Evolutionary conservation across 176 grass and related monocot species (phyloP).

Genomic region (Aegilops sharonensis): DNA sequence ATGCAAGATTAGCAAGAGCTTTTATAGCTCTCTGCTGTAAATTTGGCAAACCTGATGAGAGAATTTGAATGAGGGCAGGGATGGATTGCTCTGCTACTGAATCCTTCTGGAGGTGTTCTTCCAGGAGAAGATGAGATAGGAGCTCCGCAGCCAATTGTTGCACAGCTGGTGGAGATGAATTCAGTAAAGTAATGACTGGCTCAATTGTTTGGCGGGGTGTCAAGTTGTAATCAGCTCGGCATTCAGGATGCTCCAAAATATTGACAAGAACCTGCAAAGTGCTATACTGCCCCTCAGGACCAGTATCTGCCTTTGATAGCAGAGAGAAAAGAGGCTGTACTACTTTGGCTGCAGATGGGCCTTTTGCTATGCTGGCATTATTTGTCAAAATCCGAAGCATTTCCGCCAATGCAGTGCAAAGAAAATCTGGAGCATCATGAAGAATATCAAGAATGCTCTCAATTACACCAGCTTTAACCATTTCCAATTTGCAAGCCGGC

Average conservation of each 20-base stretch:
- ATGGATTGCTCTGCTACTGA: slow-evolving; percentile 87
- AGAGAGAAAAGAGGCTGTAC: slow-evolving; percentile 90
- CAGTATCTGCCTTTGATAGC: slow-evolving; percentile 75
- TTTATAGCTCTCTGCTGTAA: slow-evolving; percentile 98
- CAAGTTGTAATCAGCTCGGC: slow-evolving; percentile 85
- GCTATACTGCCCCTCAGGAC: slow-evolving; percentile 91
- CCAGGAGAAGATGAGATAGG: slow-evolving; percentile 94
- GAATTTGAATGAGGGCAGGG: slow-evolving; percentile 88
- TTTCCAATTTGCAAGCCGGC: slow-evolving; percentile 95
- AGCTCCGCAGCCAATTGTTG: slow-evolving; percentile 96
- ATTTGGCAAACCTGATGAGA: slow-evolving; percentile 82
- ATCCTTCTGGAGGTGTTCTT: slow-evolving; percentile 93
- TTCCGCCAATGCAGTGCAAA: slow-evolving; percentile 86
- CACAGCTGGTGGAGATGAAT: slow-evolving; percentile 88
- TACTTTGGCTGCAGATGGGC: slow-evolving; percentile 96
- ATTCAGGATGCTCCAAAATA: slow-evolving; percentile 97
- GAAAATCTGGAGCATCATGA: slow-evolving; percentile 93
- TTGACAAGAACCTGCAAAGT: slow-evolving; percentile 99
- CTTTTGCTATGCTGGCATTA: slow-evolving; percentile 93
- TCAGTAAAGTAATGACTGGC: slow-evolving; percentile 82
- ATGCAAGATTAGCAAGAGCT: slow-evolving; percentile 82
- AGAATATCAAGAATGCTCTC: slow-evolving; percentile 97
- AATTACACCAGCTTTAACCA: slow-evolving; percentile 95
- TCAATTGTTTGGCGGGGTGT: slow-evolving; percentile 77
- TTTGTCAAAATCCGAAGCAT: slow-evolving; percentile 98